These are phyloP conservation scores for Oenanthe javanica DNA, from an alignment of 140 eudicot genomes.

Conservation along the genomic window DNA sequence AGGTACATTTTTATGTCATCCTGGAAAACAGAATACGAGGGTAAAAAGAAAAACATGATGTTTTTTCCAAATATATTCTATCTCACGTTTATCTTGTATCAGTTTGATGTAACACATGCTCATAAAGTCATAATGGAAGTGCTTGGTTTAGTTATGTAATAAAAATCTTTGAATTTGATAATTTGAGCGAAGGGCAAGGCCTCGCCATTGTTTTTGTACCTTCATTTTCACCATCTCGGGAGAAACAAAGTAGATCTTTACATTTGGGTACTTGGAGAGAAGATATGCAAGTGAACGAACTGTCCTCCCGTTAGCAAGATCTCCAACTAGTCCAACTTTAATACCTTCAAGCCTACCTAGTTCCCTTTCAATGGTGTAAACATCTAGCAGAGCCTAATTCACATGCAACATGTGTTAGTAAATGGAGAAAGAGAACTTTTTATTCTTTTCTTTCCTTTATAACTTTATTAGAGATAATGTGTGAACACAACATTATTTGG, in stretches of 20 bases:
- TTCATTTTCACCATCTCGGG: conserved; percentile 90
- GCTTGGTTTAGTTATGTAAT: not conserved
- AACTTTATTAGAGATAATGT: not conserved
- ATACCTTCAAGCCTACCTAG: conserved; percentile 87
- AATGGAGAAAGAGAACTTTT: not conserved
- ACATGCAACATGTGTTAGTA: not conserved
- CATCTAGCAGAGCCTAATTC: conserved; percentile 78
- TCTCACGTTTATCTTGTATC: not conserved
- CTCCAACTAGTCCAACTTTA: conserved; percentile 89
- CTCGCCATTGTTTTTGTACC: conserved; percentile 28
- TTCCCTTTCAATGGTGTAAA: conserved; percentile 86
- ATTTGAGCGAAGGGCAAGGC: not conserved
- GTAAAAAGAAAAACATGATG: not conserved
- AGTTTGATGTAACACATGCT: not conserved
- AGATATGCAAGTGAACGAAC: conserved; percentile 89
- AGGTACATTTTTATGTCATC: conserved; percentile 85
- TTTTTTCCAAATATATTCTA: not conserved
- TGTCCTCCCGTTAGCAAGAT: conserved; percentile 92
- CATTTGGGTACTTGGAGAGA: conserved; percentile 73
- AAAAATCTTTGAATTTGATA: not conserved
- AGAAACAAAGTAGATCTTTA: conserved; percentile 79
- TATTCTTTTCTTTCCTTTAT: not conserved
- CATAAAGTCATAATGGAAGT: not conserved
- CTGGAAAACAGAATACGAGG: conserved; percentile 22
- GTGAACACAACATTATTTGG: not conserved